These are phyloP conservation scores for Pugionium cornutum DNA, from an alignment of 345 rosid genomes.

Conservation along the genomic window DNA sequence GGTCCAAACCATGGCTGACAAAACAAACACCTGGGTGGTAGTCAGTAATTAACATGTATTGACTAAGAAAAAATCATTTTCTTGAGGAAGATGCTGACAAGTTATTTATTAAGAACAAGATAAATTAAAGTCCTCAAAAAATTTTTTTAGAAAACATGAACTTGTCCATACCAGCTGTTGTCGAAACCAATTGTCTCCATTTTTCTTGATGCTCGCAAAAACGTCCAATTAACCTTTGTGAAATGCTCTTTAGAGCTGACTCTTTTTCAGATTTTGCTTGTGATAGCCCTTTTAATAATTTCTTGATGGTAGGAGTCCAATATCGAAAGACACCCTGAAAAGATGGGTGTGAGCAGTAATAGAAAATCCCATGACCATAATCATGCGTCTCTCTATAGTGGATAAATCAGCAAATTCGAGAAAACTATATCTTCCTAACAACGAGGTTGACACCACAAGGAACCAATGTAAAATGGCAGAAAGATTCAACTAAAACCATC, in stretches of 20 bases:
- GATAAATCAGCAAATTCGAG: conserved; percentile 19
- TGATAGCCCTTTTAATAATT: conserved; percentile 61
- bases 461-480: conserved; percentile 1
- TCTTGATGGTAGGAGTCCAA: conserved; percentile 87
- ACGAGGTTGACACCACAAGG: conserved; percentile 7
- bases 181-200: conserved; percentile 81
- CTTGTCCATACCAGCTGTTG: conserved; percentile 62
- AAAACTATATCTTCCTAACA: conserved; percentile 16
- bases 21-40: conserved; percentile 18
- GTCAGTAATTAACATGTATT: conserved; percentile 8
- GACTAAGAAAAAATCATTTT: background rate
- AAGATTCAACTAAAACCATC: conserved; percentile 18
- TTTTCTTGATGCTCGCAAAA: conserved; percentile 77
- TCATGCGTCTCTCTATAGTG: conserved; percentile 1
- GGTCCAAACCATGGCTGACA: conserved; percentile 7
- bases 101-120: background rate
- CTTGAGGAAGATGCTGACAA: conserved; percentile 20
- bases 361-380: conserved; percentile 10
- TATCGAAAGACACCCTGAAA: conserved; percentile 85
- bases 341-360: conserved; percentile 3
- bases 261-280: conserved; percentile 87
- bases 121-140: background rate
- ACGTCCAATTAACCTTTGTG: conserved; percentile 65
- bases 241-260: conserved; percentile 68
- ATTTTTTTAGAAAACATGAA: conserved; percentile 23